Evolutionary conservation across 768 basidiomycete genomes (phyloP), one percentile per base, ranked within the genome.

Genomic region (Boletus barrowsii): DNA sequence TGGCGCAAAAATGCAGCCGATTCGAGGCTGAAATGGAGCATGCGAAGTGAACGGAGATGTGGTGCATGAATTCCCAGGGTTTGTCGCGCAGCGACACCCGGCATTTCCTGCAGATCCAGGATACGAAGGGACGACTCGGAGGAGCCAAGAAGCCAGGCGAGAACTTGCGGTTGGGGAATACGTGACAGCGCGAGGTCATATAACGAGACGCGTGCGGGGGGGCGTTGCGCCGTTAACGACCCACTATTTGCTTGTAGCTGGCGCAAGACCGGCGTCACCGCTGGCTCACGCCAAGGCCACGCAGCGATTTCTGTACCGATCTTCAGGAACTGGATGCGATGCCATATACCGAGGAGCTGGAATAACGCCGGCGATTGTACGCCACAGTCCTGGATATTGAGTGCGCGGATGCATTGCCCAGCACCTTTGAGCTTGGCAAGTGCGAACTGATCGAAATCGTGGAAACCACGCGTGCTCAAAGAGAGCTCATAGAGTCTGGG

Each of bases 341-440:
- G 71, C 66, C 76, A 75, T 37, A 76, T 65, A 0, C 56, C 59
- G 18, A 79, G 62, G 0, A 80, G 63, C 47, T 79, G 72, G 47
- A 75, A 80, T 6, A 78, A 56, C 20, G 78, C 63, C 15, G 76
- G 75, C 7, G 77, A 76, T 60, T 77, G 75, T 1, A 75, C 63
- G 42, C 75, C 73, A 50, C 71, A 76, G 0, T 54, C 42, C 13
- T 62, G 50, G 22, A 79, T 52, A 30, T 58, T 62, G 47, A 77
- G 59, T 0, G 75, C 69, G 22, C 72, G 68, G 46, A 77, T 61
- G 18, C 56, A 47, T 36, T 57, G 58, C 0, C 69, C 64, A 3
- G 51, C 50, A 15, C 60, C 39, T 17, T 58, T 51, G n/a, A 75
- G 61, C 8, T 62, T 60, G 39, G 58, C 47, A 10, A 76, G 67